Evolutionary conservation across 2,329 filamentous ascomycete genomes (phyloP).

Genomic region (Coniochaeta prunicola): DNA sequence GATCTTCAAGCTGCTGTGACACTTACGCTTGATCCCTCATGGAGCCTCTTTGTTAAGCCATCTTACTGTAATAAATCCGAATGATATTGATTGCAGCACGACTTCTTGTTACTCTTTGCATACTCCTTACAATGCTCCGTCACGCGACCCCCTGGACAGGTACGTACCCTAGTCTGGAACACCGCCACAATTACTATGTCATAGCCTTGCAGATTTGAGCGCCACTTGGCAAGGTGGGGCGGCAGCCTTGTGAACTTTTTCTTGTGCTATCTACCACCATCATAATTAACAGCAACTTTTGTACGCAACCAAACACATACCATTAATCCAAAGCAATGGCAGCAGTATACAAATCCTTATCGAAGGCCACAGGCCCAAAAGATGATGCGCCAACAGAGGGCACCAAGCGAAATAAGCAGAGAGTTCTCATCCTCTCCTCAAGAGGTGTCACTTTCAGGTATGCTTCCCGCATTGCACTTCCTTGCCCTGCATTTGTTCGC

Average conservation of each 20-base stretch:
- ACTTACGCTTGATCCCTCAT: background rate
- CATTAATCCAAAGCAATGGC: conserved; percentile 44
- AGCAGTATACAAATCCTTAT: conserved; percentile 67
- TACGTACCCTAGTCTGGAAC: background rate
- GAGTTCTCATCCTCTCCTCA: conserved; percentile 85
- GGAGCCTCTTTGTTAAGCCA: background rate
- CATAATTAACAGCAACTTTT: too few species aligned
- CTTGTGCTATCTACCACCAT: too few species aligned
- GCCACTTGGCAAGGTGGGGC: background rate
- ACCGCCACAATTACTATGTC: background rate
- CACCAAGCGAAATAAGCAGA: conserved; percentile 54
- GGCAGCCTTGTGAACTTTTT: background rate
- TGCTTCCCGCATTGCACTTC: background rate
- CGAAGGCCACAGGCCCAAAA: conserved; percentile 47
- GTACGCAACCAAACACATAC: background rate
- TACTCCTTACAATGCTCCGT: too few species aligned
- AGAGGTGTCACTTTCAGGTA: conserved; percentile 86
- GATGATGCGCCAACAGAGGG: conserved; percentile 30
- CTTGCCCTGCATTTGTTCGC: background rate
- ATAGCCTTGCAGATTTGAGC: background rate
- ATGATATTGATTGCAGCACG: background rate
- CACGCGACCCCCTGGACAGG: background rate
- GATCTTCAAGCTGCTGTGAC: background rate
- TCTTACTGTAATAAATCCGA: background rate
- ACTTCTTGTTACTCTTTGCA: background rate